phyloP scores from a whole-genome alignment of 2,329 filamentous ascomycete species.

The Hypoxylon sp. region DNA sequence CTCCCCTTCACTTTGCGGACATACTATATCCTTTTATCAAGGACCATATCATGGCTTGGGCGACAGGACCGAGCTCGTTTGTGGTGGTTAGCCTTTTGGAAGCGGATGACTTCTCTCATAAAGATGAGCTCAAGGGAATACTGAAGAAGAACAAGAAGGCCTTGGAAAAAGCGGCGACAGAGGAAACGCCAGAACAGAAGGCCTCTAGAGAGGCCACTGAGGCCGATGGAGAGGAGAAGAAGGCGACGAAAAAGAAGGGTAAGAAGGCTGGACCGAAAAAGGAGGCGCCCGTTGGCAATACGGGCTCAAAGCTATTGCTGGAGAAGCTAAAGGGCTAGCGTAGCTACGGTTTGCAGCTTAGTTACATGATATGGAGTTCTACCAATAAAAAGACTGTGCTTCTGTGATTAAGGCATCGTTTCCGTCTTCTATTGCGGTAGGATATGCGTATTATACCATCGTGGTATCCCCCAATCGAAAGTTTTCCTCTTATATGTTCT shows the following conservation, averaged over 20 bases:
- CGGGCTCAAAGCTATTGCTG: constrained; percentile 71
- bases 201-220: constrained; percentile 64
- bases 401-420: constrained; percentile 1
- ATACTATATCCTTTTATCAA: constrained; percentile 86
- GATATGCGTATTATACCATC: background rate
- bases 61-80: constrained; percentile 86
- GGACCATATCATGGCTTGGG: constrained; percentile 82
- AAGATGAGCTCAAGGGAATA: constrained; percentile 74
- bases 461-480: background rate
- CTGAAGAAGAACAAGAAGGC: constrained; percentile 80
- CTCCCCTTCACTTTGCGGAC: constrained; percentile 82
- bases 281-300: constrained; percentile 67
- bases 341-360: constrained; percentile 13
- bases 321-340: constrained; percentile 60
- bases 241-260: constrained; percentile 54
- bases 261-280: constrained; percentile 58
- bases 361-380: constrained; percentile 2
- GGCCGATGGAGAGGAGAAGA: constrained; percentile 59
- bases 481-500: background rate
- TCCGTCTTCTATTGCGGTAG: background rate
- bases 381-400: constrained; percentile 6
- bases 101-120: constrained; percentile 75
- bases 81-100: constrained; percentile 87
- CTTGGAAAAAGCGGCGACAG: constrained; percentile 75
- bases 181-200: constrained; percentile 67